Evolutionary conservation across 352 stramenopile species (phyloP), one percentile per base, ranked within the genome.

Genomic region (Poterioochromonas sp.): DNA sequence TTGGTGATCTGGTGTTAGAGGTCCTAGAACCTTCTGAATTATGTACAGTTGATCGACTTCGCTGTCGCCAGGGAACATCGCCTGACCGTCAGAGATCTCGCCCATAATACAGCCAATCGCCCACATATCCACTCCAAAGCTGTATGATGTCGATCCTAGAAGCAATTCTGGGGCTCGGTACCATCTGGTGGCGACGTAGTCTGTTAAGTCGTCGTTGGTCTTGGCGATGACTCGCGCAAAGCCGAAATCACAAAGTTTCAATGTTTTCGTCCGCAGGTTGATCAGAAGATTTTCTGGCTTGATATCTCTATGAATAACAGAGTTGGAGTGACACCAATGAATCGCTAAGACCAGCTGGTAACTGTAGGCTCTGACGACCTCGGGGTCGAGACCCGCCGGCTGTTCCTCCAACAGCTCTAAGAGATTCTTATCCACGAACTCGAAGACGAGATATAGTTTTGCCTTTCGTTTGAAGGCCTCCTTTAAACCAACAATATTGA

Each of bases 231-330:
- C 82, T n/a, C 87, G 73, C 5, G 87, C 87, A 76, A 92, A 92
- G 18, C 87, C 87, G 81, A 92, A 92, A 82, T 92, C 87, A 80
- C 87, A 92, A 34, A 92, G 82, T 78, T 91, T 91, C 8, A 92
- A 81, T 54, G 86, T 84, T 49, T 85, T 77, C 34, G 82, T 82
- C 12, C 74, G 71, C 0, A 76, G 22, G 73, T 88, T 85, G 0
- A 92, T 85, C 0, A 97, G 84, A 68, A 97, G 83, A 79, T 97
- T 97, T 76, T 97, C 93, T 0, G 93, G 93, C 82, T 97, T 97
- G 71, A 97, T 97, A 77, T 97, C 93, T 20, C 41, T 12, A 29
- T 78, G 43, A 41, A 65, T 73, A 43, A 73, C 43, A 44, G 12
- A 37, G 34, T 89, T 84, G 26, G 74, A 65, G 73, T 89, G 86